phyloP scores from a whole-genome alignment of 805 yeast genomes.

The Maudiozyma serrabonitensis region DNA sequence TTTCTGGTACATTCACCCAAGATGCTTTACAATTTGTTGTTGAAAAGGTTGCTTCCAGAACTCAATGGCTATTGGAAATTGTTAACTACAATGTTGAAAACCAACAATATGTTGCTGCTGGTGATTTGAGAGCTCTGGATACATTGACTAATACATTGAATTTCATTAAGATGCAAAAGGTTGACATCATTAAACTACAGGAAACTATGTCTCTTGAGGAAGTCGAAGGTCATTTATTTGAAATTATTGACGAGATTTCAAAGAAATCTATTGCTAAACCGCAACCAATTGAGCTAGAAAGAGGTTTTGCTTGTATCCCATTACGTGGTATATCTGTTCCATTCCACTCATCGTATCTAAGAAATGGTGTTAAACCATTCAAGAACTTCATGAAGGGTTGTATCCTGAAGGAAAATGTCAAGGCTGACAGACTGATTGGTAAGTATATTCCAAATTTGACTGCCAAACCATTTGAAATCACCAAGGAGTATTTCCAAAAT shows the following conservation, averaged over 20 bases:
- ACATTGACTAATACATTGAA: conserved; percentile 88
- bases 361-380: conserved; percentile 98
- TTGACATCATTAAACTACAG: conserved; percentile 82
- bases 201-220: conserved; percentile 75
- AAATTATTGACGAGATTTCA: conserved; percentile 79
- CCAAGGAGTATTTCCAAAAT: conserved; percentile 95
- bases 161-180: conserved; percentile 86
- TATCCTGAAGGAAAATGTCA: conserved; percentile 88
- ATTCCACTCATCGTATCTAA: conserved; percentile 97
- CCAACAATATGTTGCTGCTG: conserved; percentile 97
- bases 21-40: conserved; percentile 92
- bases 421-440: conserved; percentile 85
- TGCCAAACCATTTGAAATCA: conserved; percentile 91
- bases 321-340: conserved; percentile 99
- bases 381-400: conserved; percentile 94
- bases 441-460: conserved; percentile 98
- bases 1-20: conserved; percentile 79
- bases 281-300: conserved; percentile 92
- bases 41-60: conserved; percentile 71
- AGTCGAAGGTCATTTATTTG: conserved; percentile 79
- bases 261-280: conserved; percentile 76
- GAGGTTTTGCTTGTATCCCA: conserved; percentile 98
- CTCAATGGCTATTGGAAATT: conserved; percentile 92
- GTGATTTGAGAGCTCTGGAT: conserved; percentile 93
- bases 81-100: conserved; percentile 97